Evolutionary conservation across 2,329 filamentous ascomycete species (phyloP), one percentile per base, ranked within the genome.

Genomic region (Pseudogymnoascus pannorum): DNA sequence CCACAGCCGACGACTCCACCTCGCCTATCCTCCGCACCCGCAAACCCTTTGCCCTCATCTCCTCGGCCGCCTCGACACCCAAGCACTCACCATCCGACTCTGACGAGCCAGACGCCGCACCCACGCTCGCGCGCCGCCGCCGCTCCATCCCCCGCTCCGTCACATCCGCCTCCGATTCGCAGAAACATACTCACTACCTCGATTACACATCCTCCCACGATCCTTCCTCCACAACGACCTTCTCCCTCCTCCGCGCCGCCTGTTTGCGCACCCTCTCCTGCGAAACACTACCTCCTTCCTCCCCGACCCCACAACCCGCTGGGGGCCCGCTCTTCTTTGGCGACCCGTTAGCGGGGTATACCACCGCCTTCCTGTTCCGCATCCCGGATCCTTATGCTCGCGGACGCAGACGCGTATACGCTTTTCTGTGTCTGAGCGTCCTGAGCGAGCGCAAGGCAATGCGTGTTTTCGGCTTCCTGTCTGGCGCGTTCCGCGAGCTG

Each of bases 181-280:
- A 26, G 5, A 54, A 31, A 26, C 86, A 88, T 67, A 81, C 81
- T 4, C 86, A 88, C 69, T 87, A 82, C 66, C 75, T 88, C 58
- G 83, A 87, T 69, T 88, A 87, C 69, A 87, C 85, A 4, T 88
- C 86, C 1, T 87, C 84, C 4, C 85, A 87, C 69, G 85, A 87
- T 64, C 84, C 86, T 2, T 75, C 84, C 3, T 75, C 81, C 1
- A 77, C 84, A 12, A 76, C 78, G n/a, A 86, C 84, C 6, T 88
- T 87, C 73, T 84, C 84, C n/a, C 81, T 86, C 40, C 78, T 88
- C 58, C 83, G 86, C 57, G 83, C 85, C 57, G 86, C 85, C 0
- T 88, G 86, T 66, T 75, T 88, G 51, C 81, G 86, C 33, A 87
- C 85, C 0, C 77, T 88, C 8, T 87, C 85, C 1, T 84, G 86